phyloP scores from a whole-genome alignment of 805 yeast genomes.

The Yarrowia phangngaensis region DNA sequence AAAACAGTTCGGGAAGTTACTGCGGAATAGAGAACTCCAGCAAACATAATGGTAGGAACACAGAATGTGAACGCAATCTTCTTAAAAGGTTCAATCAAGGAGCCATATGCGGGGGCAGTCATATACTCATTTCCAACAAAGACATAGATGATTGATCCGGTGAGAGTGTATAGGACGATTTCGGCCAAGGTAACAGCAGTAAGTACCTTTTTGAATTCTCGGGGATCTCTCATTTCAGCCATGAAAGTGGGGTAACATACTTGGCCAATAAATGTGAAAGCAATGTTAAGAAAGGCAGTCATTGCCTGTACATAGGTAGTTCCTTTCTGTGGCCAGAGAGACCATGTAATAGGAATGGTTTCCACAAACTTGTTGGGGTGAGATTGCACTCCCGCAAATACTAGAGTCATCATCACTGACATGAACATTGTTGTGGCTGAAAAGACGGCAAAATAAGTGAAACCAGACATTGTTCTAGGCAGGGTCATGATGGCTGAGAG shows the following conservation, averaged over 20 bases:
- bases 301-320: constrained; percentile 53
- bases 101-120: constrained; percentile 59
- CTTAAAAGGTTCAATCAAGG: constrained; percentile 47
- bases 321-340: constrained; percentile 50
- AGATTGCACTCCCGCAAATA: constrained; percentile 51
- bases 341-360: constrained; percentile 45
- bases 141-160: constrained; percentile 57
- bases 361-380: constrained; percentile 46
- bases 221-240: constrained; percentile 55
- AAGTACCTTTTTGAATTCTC: constrained; percentile 55
- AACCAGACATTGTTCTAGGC: constrained; percentile 54
- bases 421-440: constrained; percentile 56
- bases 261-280: constrained; percentile 62
- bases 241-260: constrained; percentile 61
- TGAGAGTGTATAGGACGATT: constrained; percentile 48
- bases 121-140: constrained; percentile 53
- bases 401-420: constrained; percentile 51
- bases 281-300: constrained; percentile 56
- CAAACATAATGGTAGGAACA: constrained; percentile 54
- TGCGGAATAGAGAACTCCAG: constrained; percentile 54
- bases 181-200: constrained; percentile 51
- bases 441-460: constrained; percentile 51
- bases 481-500: constrained; percentile 51
- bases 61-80: constrained; percentile 59
- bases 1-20: constrained; percentile 54